Evolutionary conservation across 2,329 filamentous ascomycete species (phyloP).

Genomic region (Leptographium lundbergii): DNA sequence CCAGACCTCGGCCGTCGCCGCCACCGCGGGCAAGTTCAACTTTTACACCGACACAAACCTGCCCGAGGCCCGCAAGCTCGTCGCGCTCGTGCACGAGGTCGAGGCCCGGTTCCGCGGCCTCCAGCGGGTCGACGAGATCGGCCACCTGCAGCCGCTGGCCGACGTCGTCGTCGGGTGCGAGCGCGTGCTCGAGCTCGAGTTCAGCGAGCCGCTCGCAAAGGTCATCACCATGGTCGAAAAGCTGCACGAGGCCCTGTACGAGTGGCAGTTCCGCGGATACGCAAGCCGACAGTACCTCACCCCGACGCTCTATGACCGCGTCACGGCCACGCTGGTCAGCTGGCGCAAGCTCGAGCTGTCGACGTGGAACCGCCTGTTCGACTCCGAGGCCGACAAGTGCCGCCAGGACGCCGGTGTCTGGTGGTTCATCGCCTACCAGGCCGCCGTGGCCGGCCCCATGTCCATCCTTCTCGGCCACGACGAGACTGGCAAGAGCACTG

Average conservation of each 20-base stretch:
- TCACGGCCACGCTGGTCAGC: constrained; percentile 70
- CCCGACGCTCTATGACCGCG: constrained; percentile 55
- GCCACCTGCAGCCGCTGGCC: constrained; percentile 60
- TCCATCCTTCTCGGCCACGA: constrained; percentile 40
- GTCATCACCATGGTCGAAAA: constrained; percentile 81
- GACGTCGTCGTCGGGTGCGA: constrained; percentile 69
- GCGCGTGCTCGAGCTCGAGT: constrained; percentile 59
- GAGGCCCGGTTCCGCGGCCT: constrained; percentile 63
- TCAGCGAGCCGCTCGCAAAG: constrained; percentile 75
- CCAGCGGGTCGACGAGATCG: constrained; percentile 50
- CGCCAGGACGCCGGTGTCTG: constrained; percentile 70
- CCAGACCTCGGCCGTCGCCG: constrained; percentile 1
- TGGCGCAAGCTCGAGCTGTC: constrained; percentile 88
- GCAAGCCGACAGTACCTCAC: constrained; percentile 70
- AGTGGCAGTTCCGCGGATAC: constrained; percentile 83
- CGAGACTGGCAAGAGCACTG: not conserved
- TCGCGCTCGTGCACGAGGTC: constrained; percentile 55
- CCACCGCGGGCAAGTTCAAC: constrained; percentile 47
- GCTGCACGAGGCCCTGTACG: constrained; percentile 70
- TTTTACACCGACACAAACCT: constrained; percentile 82
- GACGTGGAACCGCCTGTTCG: constrained; percentile 82
- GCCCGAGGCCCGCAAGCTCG: constrained; percentile 59
- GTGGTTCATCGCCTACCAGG: constrained; percentile 96
- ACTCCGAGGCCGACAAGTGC: constrained; percentile 68
- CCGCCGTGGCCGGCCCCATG: constrained; percentile 60